Evolutionary conservation across 169 alveolate genomes (phyloP).

Genomic region (Plasmodium gonderi): DNA sequence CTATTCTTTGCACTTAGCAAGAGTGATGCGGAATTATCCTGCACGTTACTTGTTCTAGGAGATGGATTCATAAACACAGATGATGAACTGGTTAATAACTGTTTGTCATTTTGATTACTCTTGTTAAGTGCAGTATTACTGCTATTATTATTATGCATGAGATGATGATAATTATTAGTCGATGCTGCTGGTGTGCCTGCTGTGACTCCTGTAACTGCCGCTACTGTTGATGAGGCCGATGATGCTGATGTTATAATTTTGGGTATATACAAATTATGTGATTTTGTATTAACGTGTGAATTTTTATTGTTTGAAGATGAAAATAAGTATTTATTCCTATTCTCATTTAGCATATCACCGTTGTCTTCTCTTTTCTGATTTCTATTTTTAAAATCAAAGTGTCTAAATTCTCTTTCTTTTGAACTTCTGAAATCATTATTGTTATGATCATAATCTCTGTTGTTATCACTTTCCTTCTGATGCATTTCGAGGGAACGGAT

Average conservation of each 20-base stretch:
- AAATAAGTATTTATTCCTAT: slow-evolving; percentile 5
- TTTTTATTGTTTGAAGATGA: slow-evolving; percentile 17
- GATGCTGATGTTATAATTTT: slow-evolving; percentile 14
- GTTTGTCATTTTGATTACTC: slow-evolving; percentile 5
- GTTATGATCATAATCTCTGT: slow-evolving; percentile 17
- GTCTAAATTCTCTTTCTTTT: slow-evolving; percentile 60
- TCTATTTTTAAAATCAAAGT: slow-evolving; percentile 42
- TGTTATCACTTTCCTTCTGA: slow-evolving; percentile 5
- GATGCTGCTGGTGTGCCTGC: not conserved
- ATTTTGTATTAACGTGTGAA: slow-evolving; percentile 25
- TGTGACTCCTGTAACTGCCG: not conserved
- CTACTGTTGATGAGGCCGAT: slow-evolving; percentile 1
- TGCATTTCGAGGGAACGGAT: not conserved
- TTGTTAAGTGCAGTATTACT: not conserved
- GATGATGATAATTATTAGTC: not conserved
- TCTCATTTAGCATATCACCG: slow-evolving; percentile 31
- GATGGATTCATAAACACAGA: slow-evolving; percentile 20
- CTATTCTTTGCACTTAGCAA: slow-evolving; percentile 9
- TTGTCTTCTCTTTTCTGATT: slow-evolving; percentile 44
- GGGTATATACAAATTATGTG: slow-evolving; percentile 35
- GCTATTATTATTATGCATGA: not conserved
- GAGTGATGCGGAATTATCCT: slow-evolving; percentile 9
- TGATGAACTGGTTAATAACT: slow-evolving; percentile 11
- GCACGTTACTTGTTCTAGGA: not conserved
- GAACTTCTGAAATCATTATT: slow-evolving; percentile 22